These are phyloP conservation scores for Acidomyces sp. DNA, from an alignment of 495 filamentous ascomycete genomes.

Conservation along the genomic window DNA sequence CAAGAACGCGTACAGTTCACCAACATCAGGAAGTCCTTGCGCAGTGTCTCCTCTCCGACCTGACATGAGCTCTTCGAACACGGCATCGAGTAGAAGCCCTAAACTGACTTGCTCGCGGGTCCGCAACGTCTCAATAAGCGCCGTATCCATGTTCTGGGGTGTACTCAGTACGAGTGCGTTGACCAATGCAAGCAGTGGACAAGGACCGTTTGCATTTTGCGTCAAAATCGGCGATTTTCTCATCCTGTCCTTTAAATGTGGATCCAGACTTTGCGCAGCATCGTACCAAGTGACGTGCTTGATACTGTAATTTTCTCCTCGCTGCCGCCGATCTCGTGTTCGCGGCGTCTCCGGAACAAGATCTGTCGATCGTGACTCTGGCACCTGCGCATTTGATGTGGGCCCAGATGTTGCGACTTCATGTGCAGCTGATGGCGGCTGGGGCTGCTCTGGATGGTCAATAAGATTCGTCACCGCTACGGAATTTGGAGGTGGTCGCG, in stretches of 20 bases:
- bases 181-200: constrained; percentile 82
- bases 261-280: constrained; percentile 6
- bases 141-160: constrained; percentile 46
- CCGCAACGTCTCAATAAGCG: constrained; percentile 60
- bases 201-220: constrained; percentile 89
- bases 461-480: constrained; percentile 4
- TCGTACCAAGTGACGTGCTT: constrained; percentile 54
- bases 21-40: constrained; percentile 64
- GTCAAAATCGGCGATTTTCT: constrained; percentile 65
- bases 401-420: background rate
- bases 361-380: background rate
- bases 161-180: constrained; percentile 81
- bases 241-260: constrained; percentile 32
- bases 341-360: constrained; percentile 20
- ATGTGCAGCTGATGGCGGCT: background rate
- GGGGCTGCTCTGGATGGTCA: constrained; percentile 3
- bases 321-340: constrained; percentile 30
- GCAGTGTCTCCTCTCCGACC: constrained; percentile 37
- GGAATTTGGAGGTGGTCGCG: constrained; percentile 13
- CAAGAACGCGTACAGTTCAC: constrained; percentile 75
- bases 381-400: constrained; percentile 1
- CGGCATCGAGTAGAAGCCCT: constrained; percentile 67
- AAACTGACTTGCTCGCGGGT: constrained; percentile 79
- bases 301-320: constrained; percentile 57
- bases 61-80: constrained; percentile 85